Base-by-base conservation (phyloP, 768 basidiomycete genomes). In the Agrocybe pediades region DNA sequence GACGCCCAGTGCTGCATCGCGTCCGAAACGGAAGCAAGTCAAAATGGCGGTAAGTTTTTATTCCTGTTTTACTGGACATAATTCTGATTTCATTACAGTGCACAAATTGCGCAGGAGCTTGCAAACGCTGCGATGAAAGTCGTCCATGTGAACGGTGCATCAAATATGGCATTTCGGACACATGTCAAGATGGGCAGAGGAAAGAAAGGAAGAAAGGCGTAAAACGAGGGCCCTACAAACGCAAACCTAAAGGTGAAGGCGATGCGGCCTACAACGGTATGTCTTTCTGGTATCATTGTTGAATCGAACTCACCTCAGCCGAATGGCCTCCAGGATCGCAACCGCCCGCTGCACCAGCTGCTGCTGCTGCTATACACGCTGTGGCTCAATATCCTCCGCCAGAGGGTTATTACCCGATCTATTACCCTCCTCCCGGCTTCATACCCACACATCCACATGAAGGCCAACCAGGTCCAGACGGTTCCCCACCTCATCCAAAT, bases 171-270 rank as follows among this genome's bases (percentile, higher is more conserved):
- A 82, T 93, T 49, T 73, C 83, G 2, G 79, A 80, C 9, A 80
- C 86, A 50, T 97, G 95, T 69, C 74, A 88, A 51, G 95, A 97
- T 68, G 94, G 93, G 25, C 88, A 91, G 64, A 82, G 95, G 65
- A 97, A 96, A 73, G 94, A 96, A 70, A 81, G 95, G 57, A 93
- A 92, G 74, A 92, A 90, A 69, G 91, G 91, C 50, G 80, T 92
- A 68, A 93, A 93, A 72, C 80, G 91, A 57, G 91, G 91, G 2
- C 92, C 91, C 55, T 93, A 93, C 79, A 91, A 90, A 74, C 77
- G 81, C 54, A 80, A 81, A 62, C 71, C 71, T 54, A 79, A 79
- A 53, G 63, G 64, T 11, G 68, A 61, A 9, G 68, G 65, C 2
- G 52, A 54, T 19, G 25, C 46, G 11, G 41, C 42, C 30, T 68